Percentiles rank a stretch among this genome's conserved stretches.
These are phyloP conservation scores for Mrakia hoshinonis DNA, from an alignment of 768 basidiomycete species.

Conservation along the genomic window DNA sequence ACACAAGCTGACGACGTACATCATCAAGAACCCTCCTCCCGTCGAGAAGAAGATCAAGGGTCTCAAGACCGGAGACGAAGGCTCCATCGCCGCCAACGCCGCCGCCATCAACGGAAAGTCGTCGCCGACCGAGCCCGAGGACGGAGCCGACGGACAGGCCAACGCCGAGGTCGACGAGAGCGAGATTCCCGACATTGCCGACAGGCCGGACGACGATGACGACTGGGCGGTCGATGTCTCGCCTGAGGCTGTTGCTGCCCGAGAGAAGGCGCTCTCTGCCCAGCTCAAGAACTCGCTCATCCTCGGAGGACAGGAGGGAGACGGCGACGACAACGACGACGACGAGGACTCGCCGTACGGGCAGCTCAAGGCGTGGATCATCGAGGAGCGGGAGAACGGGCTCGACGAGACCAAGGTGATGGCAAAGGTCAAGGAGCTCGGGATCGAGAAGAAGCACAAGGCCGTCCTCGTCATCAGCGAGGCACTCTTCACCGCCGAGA, in stretches of 20 bases:
- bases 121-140: constrained; percentile 23
- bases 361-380: constrained; percentile 73
- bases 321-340: constrained; percentile 66
- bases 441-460: constrained; percentile 92
- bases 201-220: constrained; percentile 45
- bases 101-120: constrained; percentile 34
- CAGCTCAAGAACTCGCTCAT: constrained; percentile 47
- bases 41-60: constrained; percentile 58
- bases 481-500: constrained; percentile 67
- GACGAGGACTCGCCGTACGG: constrained; percentile 85
- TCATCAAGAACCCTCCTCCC: constrained; percentile 93
- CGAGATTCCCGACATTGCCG: constrained; percentile 44
- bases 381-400: constrained; percentile 55
- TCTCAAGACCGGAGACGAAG: constrained; percentile 41
- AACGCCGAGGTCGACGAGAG: constrained; percentile 49
- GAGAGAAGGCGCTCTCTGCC: constrained; percentile 64
- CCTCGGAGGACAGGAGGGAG: constrained; percentile 54
- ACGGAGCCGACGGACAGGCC: constrained; percentile 31
- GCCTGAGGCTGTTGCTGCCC: constrained; percentile 74
- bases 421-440: constrained; percentile 82
- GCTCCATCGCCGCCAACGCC: constrained; percentile 29
- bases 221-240: constrained; percentile 92
- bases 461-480: constrained; percentile 72
- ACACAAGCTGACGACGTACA: constrained; percentile 92
- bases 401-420: constrained; percentile 51